Evolutionary conservation across 1,284 basidiomycete genomes (phyloP).

Genomic region (Malassezia furfur): DNA sequence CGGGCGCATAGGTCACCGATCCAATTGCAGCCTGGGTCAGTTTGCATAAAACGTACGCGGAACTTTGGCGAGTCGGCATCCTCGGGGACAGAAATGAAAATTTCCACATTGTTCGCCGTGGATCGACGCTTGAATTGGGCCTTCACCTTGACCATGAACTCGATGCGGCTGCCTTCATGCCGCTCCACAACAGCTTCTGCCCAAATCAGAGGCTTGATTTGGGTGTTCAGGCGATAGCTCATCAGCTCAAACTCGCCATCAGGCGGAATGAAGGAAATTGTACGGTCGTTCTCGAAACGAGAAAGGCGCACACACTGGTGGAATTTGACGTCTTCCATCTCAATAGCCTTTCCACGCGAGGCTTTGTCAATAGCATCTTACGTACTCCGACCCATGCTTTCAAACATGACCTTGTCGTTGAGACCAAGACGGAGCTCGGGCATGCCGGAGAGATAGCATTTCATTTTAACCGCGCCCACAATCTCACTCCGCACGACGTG

Average conservation of each 20-base stretch:
- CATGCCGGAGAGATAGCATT: slow-evolving; percentile 98
- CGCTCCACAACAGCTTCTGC: slow-evolving; percentile 93
- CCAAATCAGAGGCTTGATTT: slow-evolving; percentile 96
- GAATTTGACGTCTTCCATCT: slow-evolving; percentile 99
- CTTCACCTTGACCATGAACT: slow-evolving; percentile 96
- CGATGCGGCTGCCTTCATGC: slow-evolving; percentile 83
- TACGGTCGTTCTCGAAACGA: slow-evolving; percentile 96
- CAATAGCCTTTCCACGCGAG: slow-evolving; percentile 90
- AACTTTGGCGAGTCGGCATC: slow-evolving; percentile 98
- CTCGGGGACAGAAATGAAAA: slow-evolving; percentile 94
- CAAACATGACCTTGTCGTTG: slow-evolving; percentile 99
- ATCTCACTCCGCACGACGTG: slow-evolving; percentile 97
- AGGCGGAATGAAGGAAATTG: slow-evolving; percentile 97
- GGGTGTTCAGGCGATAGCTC: slow-evolving; percentile 88
- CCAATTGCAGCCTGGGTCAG: slow-evolving; percentile 27
- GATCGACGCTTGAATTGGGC: slow-evolving; percentile 95
- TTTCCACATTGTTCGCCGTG: slow-evolving; percentile 95
- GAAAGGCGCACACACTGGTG: slow-evolving; percentile 99
- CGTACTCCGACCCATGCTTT: slow-evolving; percentile 80
- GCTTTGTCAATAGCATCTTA: slow-evolving; percentile 53
- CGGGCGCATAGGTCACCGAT: slow-evolving; percentile 44
- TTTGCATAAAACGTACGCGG: slow-evolving; percentile 49
- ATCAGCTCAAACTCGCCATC: slow-evolving; percentile 98
- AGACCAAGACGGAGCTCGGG: slow-evolving; percentile 88
- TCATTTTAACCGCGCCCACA: slow-evolving; percentile 96